Base-by-base conservation (phyloP, 2,329 filamentous ascomycete genomes). In the Amauroascus verrucosus region DNA sequence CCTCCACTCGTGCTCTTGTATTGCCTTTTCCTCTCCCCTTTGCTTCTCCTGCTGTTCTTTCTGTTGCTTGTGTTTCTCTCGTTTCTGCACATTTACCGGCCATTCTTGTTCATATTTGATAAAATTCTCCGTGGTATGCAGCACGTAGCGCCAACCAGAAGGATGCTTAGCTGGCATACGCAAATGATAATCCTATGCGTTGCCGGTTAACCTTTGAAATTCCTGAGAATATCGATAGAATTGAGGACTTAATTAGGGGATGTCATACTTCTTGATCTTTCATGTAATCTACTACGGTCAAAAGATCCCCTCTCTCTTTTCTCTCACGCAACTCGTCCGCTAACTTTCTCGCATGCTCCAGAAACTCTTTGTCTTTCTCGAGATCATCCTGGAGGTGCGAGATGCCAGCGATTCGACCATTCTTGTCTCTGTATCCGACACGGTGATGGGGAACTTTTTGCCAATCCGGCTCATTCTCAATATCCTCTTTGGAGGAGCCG, bases 91-190 rank as follows among this genome's bases (percentile, higher is more conserved):
- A 58, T 79, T 79, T 0, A 70, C 69, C 0, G 74, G 75, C 75
- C 75, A 79, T 1, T 68, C 60, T 55, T 78, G 66, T 6, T 68
- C 59, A 35, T 74, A 68, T 61, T 76, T 78, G 53, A 78, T 66
- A 63, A 70, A 75, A 48, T 75, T 68, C 54, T 79, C 75, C 0
- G 73, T 73, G 8, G 68, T 67, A 33, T 77, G 65, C 0, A 79
- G 62, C 9, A 77, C 72, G 58, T 73, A 77, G 33, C 76, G 65
- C 75, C 76, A 78, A 6, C 73, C 72, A 3, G 68, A 49, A 2
- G 74, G 72, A 51, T 71, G 69, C 30, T 73, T 68, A 16, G 73
- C 67, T 0, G 74, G 73, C 43, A 71, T 63, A 0, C 65, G 57
- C 3, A 77, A 58, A 59, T 75, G 70, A 40, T 75, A 69, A 54